A percentile compares a stretch with the other conserved stretches of the same genome.
These are phyloP conservation scores for Datisca glomerata DNA, from an alignment of 306 rosid species.

Conservation along the genomic window DNA sequence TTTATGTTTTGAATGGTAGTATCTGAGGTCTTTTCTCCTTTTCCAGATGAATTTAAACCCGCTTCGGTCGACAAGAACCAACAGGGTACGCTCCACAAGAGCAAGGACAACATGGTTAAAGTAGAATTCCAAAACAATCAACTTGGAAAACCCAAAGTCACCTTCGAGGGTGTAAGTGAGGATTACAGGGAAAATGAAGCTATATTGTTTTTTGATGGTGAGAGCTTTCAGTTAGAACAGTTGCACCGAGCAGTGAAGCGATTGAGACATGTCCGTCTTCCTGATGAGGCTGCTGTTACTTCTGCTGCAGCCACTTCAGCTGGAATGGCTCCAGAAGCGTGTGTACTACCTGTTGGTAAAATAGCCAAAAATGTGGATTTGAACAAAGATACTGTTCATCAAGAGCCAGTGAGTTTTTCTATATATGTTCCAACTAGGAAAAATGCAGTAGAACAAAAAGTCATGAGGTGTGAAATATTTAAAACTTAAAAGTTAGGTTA, in stretches of 20 bases:
- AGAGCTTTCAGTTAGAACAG: constrained; percentile 10
- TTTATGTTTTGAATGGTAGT: not conserved
- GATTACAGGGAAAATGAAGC: constrained; percentile 12
- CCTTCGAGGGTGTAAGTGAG: constrained; percentile 13
- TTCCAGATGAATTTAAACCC: constrained; percentile 14
- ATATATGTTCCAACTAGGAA: too few relatives aligned
- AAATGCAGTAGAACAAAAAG: too few relatives aligned
- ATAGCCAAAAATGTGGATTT: constrained; percentile 5
- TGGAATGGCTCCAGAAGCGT: constrained; percentile 7
- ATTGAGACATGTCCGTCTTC: constrained; percentile 11
- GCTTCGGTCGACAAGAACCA: constrained; percentile 14
- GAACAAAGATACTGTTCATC: constrained; percentile 5
- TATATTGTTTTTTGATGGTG: constrained; percentile 11
- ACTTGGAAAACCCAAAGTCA: constrained; percentile 9
- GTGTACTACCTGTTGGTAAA: constrained; percentile 5
- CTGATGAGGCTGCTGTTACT: constrained; percentile 13
- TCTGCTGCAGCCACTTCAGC: constrained; percentile 3
- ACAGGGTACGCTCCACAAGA: constrained; percentile 8
- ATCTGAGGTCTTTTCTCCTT: not conserved
- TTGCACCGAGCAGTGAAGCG: constrained; percentile 17
- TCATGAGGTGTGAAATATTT: too few relatives aligned
- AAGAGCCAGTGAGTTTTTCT: constrained; percentile 1
- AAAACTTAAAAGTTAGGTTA: too few relatives aligned
- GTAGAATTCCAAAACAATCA: constrained; percentile 15
- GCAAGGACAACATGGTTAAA: constrained; percentile 12